phyloP scores from a whole-genome alignment of 2,329 filamentous ascomycete species.

The Claviceps arundinis region DNA sequence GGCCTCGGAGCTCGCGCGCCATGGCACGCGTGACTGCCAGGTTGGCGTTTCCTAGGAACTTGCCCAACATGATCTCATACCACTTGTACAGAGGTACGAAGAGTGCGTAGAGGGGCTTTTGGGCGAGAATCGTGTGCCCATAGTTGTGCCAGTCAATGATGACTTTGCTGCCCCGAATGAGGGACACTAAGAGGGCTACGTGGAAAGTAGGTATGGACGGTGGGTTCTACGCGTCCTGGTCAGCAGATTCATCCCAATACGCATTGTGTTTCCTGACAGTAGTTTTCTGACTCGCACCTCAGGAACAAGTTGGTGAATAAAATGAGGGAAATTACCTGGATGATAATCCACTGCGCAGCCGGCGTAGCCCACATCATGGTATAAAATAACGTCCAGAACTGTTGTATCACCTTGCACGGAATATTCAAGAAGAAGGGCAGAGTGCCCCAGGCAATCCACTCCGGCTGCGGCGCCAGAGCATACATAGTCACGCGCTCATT shows the following conservation, averaged over 20 bases:
- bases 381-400: constrained; percentile 57
- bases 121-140: constrained; percentile 79
- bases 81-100: constrained; percentile 64
- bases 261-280: too few relatives aligned
- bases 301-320: background rate
- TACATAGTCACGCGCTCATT: constrained; percentile 59
- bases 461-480: constrained; percentile 55
- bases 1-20: constrained; percentile 52
- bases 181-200: constrained; percentile 58
- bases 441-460: constrained; percentile 51
- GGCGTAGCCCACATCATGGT: constrained; percentile 61
- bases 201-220: constrained; percentile 86
- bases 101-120: constrained; percentile 48
- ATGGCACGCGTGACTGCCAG: constrained; percentile 87
- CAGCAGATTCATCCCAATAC: background rate
- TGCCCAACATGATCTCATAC: constrained; percentile 65
- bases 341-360: constrained; percentile 73
- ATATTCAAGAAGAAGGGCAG: constrained; percentile 66
- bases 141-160: constrained; percentile 99
- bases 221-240: constrained; percentile 51
- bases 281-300: too few relatives aligned
- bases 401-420: constrained; percentile 76
- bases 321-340: constrained; percentile 41
- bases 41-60: constrained; percentile 54
- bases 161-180: constrained; percentile 65